Conservation (phyloP, 139 green algal genomes). For the Coelastrella sp. region DNA sequence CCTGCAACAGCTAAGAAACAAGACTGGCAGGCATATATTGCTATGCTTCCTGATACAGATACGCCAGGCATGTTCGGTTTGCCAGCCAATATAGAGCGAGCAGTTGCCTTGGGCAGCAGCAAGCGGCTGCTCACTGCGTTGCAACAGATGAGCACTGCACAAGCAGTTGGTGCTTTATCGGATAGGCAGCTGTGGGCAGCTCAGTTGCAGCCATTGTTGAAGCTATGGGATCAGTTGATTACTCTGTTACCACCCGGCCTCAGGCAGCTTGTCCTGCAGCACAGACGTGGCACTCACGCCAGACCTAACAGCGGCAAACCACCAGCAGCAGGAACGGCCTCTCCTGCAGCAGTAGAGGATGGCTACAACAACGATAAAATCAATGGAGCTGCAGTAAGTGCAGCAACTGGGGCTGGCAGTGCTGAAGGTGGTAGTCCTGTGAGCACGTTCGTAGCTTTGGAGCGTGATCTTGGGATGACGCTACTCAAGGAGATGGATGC, state of each 20-base stretch:
- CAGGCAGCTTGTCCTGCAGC: neutral
- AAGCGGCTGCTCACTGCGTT: slow-evolving; percentile 24
- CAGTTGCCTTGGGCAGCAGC: slow-evolving; percentile 4
- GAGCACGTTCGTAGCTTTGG: slow-evolving; percentile 71
- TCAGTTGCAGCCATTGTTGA: slow-evolving; percentile 31
- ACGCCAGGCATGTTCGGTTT: slow-evolving; percentile 74
- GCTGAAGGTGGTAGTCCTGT: slow-evolving; percentile 44
- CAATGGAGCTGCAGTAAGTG: neutral
- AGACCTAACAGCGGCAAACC: too few relatives aligned
- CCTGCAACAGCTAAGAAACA: slow-evolving; percentile 3
- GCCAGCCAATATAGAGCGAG: slow-evolving; percentile 79
- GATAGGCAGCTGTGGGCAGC: neutral
- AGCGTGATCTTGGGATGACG: slow-evolving; percentile 54
- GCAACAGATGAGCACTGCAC: slow-evolving; percentile 17
- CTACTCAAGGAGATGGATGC: slow-evolving; percentile 59
- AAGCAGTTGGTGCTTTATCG: neutral
- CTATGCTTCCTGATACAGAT: slow-evolving; percentile 68
- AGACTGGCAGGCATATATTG: slow-evolving; percentile 55
- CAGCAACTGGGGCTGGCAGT: neutral
- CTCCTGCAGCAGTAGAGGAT: neutral
- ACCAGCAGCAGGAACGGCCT: slow-evolving; percentile 5
- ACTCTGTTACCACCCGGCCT: neutral
- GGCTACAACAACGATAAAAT: neutral
- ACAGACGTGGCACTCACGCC: too few relatives aligned
- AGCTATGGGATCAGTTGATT: slow-evolving; percentile 41